Conservation (phyloP, 2,329 filamentous ascomycete genomes). For the Colletotrichum liriopes region DNA sequence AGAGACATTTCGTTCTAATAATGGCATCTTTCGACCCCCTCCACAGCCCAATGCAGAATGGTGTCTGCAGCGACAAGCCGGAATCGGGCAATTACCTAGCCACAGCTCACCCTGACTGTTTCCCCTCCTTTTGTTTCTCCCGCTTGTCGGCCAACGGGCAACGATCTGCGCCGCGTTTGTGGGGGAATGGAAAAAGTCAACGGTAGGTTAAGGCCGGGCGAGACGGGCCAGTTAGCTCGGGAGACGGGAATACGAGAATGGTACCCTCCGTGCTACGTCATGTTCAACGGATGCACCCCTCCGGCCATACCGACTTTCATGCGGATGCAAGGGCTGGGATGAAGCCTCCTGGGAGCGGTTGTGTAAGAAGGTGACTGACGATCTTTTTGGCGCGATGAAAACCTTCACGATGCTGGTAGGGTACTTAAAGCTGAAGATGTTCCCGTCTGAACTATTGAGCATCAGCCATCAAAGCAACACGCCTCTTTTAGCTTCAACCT, state of each 20-base stretch:
- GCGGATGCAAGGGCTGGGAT: conserved; percentile 10
- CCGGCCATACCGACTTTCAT: conserved; percentile 39
- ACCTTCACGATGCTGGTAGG: neutral
- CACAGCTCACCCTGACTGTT: neutral
- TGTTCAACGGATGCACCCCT: conserved; percentile 1
- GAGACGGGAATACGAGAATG: conserved; percentile 36
- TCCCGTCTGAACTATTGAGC: conserved; percentile 4
- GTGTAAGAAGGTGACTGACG: neutral
- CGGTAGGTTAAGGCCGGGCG: neutral
- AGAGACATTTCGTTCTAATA: conserved; percentile 36
- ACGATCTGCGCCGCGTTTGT: conserved; percentile 26
- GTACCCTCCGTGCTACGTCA: conserved; percentile 40
- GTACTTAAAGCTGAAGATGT: conserved; percentile 20
- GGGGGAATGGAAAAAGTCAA: conserved; percentile 1
- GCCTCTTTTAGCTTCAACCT: neutral
- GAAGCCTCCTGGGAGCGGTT: neutral
- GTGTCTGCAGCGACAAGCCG: conserved; percentile 29
- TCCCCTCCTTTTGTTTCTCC: conserved; percentile 32
- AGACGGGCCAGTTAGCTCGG: neutral
- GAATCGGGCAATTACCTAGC: conserved; percentile 26
- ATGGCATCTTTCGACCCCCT: conserved; percentile 15
- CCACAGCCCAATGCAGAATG: conserved; percentile 16
- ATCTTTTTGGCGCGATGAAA: neutral
- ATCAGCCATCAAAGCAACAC: neutral
- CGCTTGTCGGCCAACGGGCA: conserved; percentile 27